A percentile compares a stretch with the other conserved stretches of the same genome.
Evolutionary conservation across 352 stramenopile species (phyloP).

Genomic region (Globisporangium carolinianum): DNA sequence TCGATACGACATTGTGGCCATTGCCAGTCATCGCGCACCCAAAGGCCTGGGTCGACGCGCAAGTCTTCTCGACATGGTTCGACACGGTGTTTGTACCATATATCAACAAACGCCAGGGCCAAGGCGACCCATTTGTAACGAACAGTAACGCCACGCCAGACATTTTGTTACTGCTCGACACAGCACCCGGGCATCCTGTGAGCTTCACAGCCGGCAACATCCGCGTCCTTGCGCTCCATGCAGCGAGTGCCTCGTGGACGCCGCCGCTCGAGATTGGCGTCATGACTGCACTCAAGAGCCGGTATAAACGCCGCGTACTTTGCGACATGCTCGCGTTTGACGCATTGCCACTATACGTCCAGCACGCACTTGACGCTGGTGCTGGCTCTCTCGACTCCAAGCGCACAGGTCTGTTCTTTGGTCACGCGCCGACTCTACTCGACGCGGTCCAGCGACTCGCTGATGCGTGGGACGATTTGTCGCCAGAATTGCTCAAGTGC

Average conservation of each 20-base stretch:
- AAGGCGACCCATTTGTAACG: not conserved
- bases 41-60: slow-evolving; percentile 14
- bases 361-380: not conserved
- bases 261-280: slow-evolving; percentile 19
- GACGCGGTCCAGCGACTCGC: slow-evolving; percentile 14
- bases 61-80: slow-evolving; percentile 13
- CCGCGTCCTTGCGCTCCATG: slow-evolving; percentile 8
- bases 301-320: slow-evolving; percentile 18
- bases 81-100: slow-evolving; percentile 8
- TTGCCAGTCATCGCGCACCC: slow-evolving; percentile 1
- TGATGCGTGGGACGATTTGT: slow-evolving; percentile 15
- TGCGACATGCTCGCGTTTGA: slow-evolving; percentile 16
- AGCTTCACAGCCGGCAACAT: slow-evolving; percentile 9
- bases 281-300: slow-evolving; percentile 19
- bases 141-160: not conserved
- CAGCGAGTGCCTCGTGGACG: slow-evolving; percentile 6
- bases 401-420: slow-evolving; percentile 14
- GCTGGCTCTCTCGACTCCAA: not conserved
- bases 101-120: not conserved
- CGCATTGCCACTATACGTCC: slow-evolving; percentile 6
- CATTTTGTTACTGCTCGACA: slow-evolving; percentile 14
- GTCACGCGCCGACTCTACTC: slow-evolving; percentile 15
- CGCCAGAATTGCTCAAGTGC: slow-evolving; percentile 8
- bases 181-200: slow-evolving; percentile 11
- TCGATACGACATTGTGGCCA: not conserved